Evolutionary conservation across 1,284 basidiomycete genomes (phyloP), one percentile per base, ranked within the genome.

Genomic region (Sparassis latifolia): DNA sequence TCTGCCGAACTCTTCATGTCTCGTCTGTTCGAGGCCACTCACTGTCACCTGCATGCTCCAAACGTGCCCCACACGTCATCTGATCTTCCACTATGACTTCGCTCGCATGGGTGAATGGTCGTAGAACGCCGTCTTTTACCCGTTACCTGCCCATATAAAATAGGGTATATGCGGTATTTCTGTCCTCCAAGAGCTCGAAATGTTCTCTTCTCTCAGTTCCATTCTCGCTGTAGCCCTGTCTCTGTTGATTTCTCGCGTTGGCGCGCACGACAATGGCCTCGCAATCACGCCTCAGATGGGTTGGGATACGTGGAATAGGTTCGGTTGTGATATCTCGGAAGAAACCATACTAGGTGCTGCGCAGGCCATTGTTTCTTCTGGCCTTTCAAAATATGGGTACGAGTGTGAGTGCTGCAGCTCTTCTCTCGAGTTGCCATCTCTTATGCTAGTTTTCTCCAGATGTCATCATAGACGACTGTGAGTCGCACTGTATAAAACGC

Each of bases 261-360:
- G 54, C 5, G 58, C 55, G n/a, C 48, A 56, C 47, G 54, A 69
- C 48, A 71, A 71, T 60, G 69, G 69, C 5, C 60, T 69, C 10
- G 69, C 69, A 0, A 43, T 65, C n/a, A 69, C 67, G 1, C 69
- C 69, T 0, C 69, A 69, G 58, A 71, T 71, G 69, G 69, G 69
- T 1, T 70, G 68, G 69, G 68, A 71, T 51, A 68, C 68, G 0
- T 71, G 66, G 65, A 70, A 70, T 48, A 61, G 65, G 49, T 69
- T 69, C 44, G 66, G 65, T 1, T 71, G 69, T 44, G 59, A 62
- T 44, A 66, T 67, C 47, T 61, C 57, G 52, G 66, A 69, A 52
- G 62, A 67, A 44, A 61, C 60, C 43, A 66, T 71, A 51, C 50
- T 70, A 31, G 58, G 57, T 35, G 62, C 68, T 3, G 69, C 65